phyloP scores from a whole-genome alignment of 768 basidiomycete species.

The Pleurotus tuber-regium region DNA sequence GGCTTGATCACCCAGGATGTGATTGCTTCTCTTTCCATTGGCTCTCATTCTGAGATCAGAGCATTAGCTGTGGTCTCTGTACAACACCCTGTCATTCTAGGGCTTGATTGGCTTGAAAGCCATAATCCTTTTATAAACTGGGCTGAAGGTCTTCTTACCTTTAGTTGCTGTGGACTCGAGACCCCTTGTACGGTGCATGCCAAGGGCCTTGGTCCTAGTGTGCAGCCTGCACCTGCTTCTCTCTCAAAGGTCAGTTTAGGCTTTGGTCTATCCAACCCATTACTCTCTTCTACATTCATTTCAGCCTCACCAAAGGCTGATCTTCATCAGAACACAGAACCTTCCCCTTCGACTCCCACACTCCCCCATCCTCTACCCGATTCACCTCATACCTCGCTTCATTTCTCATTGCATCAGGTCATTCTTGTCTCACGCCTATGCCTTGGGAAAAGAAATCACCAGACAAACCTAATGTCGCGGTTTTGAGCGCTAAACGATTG shows the following conservation, averaged over 20 bases:
- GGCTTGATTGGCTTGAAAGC: constrained; percentile 32
- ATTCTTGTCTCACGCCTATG: not conserved
- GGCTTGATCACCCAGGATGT: constrained; percentile 39
- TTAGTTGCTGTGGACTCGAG: constrained; percentile 24
- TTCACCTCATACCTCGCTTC: not conserved
- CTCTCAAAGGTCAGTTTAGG: constrained; percentile 23
- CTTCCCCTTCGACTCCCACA: too few relatives aligned
- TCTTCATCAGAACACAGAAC: too few relatives aligned
- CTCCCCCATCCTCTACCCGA: not conserved
- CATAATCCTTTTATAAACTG: constrained; percentile 36
- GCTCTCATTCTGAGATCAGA: constrained; percentile 27
- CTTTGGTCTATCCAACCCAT: constrained; percentile 22
- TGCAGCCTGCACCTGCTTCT: constrained; percentile 12
- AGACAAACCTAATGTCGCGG: not conserved
- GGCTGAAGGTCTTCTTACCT: constrained; percentile 19
- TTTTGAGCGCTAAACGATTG: not conserved
- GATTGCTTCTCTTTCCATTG: constrained; percentile 23
- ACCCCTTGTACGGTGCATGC: constrained; percentile 13
- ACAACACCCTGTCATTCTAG: constrained; percentile 32
- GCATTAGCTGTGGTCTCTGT: constrained; percentile 29
- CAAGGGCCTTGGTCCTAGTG: constrained; percentile 24
- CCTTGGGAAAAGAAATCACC: not conserved
- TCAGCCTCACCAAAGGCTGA: not conserved
- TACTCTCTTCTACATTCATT: not conserved
- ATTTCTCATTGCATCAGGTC: not conserved